These are phyloP conservation scores for Neurospora terricola DNA, from an alignment of 495 filamentous ascomycete species.

Conservation along the genomic window DNA sequence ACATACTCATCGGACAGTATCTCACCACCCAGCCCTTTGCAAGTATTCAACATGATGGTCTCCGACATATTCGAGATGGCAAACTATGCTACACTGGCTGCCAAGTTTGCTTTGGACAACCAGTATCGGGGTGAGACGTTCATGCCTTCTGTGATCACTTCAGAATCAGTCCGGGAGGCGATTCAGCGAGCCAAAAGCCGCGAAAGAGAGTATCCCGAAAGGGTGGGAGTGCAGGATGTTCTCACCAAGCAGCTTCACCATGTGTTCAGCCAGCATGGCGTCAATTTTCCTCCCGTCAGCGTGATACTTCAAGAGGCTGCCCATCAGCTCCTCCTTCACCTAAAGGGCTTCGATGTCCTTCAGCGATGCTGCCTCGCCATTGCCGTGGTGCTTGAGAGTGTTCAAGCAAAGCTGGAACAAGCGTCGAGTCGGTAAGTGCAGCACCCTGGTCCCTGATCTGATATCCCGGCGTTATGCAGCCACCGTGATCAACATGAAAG, in stretches of 20 bases:
- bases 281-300: background rate
- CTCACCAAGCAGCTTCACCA: conserved; percentile 1
- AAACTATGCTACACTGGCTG: conserved; percentile 2
- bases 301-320: conserved; percentile 10
- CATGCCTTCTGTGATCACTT: background rate
- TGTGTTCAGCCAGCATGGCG: background rate
- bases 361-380: conserved; percentile 7
- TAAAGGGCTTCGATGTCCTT: conserved; percentile 5
- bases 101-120: background rate
- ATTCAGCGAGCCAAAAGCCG: background rate
- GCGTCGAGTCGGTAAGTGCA: background rate
- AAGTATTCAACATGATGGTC: background rate
- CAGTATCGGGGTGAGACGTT: too few species aligned
- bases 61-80: conserved; percentile 2
- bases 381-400: background rate
- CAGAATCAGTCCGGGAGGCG: background rate
- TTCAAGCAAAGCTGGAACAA: background rate
- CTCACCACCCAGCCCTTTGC: background rate
- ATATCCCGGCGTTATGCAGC: background rate
- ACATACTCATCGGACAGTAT: background rate
- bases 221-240: conserved; percentile 6
- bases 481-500: background rate
- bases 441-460: background rate
- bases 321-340: conserved; percentile 10
- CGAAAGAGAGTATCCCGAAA: background rate